Evolutionary conservation across 2,329 filamentous ascomycete species (phyloP), one percentile per base, ranked within the genome.

Genomic region (Aspergillus piperis): DNA sequence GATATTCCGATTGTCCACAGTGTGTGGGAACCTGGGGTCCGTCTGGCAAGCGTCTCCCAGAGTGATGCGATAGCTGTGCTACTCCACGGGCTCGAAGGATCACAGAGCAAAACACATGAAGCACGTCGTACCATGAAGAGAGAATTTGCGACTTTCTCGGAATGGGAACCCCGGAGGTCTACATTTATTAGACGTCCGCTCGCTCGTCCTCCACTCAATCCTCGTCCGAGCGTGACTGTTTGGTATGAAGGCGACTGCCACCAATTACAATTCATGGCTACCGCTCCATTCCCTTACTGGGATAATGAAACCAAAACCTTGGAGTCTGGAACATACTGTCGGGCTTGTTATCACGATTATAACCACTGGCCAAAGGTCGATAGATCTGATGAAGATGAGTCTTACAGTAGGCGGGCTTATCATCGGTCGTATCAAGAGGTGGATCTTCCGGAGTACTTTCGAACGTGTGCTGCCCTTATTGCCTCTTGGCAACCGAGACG

Each of bases 241-340:
- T 58, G 52, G 44, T 13, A n/a, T 58, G 41, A 13, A 32, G 2
- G 10, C 27, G 27, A 10, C 27, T 30, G 27, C 27, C 8, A 30
- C 8, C 27, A 30, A 10, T 10, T 30, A 30, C 27, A 30, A 30
- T 30, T 30, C 27, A 30, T 30, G 27, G 61, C 48, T n/a, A 58
- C 58, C 21, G 38, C 27, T 23, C 15, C 54, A 27, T 50, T 63
- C 21, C 58, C 61, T 8, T 61, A 58, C 47, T 63, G 54, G 50
- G 38, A 63, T 51, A 36, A 54, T n/a, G 2, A 56, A 8, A 63
- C 48, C 1, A 39, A 19, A 17, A 61, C 25, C 30, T 8, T 58
- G 8, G 54, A 63, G 51, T 36, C 54, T 19, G 61, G 58, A 15
- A 41, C 30, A 5, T 63, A 58, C 38, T 63, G 61, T 27, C 54